Evolutionary conservation across 345 rosid species (phyloP).

Genomic region (Toxicodendron radicans): DNA sequence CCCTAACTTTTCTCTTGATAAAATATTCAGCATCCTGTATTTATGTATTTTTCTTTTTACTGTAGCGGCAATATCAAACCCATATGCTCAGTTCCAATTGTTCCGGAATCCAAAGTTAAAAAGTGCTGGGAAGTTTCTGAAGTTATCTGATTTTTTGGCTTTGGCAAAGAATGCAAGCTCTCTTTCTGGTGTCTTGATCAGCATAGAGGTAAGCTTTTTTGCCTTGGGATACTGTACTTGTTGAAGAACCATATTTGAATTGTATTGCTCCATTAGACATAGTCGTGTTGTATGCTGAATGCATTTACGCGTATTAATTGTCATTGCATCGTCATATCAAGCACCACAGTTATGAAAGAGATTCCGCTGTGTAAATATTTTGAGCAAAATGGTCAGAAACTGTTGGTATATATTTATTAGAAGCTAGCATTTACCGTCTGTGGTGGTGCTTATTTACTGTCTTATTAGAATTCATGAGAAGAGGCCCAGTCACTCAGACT

Average conservation of each 20-base stretch:
- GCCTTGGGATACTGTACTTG: conserved; percentile 1
- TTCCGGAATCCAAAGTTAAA: conserved; percentile 56
- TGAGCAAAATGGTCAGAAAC: not conserved
- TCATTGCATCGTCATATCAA: not conserved
- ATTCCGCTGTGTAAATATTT: not conserved
- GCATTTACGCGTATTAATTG: not conserved
- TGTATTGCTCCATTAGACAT: not conserved
- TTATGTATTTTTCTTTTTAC: conserved; percentile 13
- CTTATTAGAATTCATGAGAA: not conserved
- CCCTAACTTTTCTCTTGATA: not conserved
- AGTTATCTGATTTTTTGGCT: conserved; percentile 59
- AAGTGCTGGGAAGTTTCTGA: conserved; percentile 49
- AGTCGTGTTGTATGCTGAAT: not conserved
- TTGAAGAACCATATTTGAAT: not conserved
- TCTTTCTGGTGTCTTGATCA: conserved; percentile 73
- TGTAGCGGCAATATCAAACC: conserved; percentile 67
- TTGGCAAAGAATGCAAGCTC: conserved; percentile 63
- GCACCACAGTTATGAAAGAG: not conserved
- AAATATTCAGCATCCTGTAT: not conserved
- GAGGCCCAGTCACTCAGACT: not conserved
- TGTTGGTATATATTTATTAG: not conserved
- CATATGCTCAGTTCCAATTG: conserved; percentile 28
- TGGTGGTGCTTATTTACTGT: not conserved
- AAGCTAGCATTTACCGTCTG: not conserved
- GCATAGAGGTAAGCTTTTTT: conserved; percentile 69